These are phyloP conservation scores for Agaricus subrufescens DNA, from an alignment of 768 basidiomycete species.

Conservation along the genomic window DNA sequence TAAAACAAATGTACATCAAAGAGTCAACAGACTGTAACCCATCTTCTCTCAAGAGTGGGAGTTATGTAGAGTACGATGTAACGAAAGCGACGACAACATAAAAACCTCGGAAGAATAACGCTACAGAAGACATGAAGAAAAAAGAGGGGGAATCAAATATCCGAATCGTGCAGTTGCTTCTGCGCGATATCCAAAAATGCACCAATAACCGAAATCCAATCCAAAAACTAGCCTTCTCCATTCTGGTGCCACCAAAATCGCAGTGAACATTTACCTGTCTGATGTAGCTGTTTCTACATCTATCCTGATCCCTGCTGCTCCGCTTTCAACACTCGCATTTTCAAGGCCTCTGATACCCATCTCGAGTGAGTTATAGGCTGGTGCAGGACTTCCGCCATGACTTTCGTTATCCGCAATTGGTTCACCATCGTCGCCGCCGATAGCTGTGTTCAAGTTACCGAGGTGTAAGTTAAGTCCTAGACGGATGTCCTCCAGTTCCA, in stretches of 20 bases:
- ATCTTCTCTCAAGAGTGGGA: slow-evolving; percentile 7
- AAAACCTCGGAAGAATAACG: neutral
- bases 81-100: slow-evolving; percentile 1
- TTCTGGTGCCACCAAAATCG: neutral
- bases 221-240: neutral
- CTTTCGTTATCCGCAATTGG: slow-evolving; percentile 41
- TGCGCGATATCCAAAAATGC: neutral
- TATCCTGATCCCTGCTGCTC: slow-evolving; percentile 47
- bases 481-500: slow-evolving; percentile 56
- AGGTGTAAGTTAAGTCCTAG: slow-evolving; percentile 50
- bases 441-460: slow-evolving; percentile 43
- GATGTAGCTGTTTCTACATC: slow-evolving; percentile 57
- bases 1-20: neutral
- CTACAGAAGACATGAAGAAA: slow-evolving; percentile 2
- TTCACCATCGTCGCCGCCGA: slow-evolving; percentile 49
- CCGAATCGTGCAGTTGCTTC: neutral
- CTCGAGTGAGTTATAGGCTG: slow-evolving; percentile 49
- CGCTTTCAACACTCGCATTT: slow-evolving; percentile 16
- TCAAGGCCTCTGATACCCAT: slow-evolving; percentile 33
- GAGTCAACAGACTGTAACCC: neutral
- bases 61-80: neutral
- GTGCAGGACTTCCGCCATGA: slow-evolving; percentile 44
- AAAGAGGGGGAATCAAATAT: neutral
- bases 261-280: neutral
- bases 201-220: neutral